A percentile compares a stretch with the other conserved stretches of the same genome.
Conservation (phyloP, 257 asterid species). For the Sherardia arvensis region DNA sequence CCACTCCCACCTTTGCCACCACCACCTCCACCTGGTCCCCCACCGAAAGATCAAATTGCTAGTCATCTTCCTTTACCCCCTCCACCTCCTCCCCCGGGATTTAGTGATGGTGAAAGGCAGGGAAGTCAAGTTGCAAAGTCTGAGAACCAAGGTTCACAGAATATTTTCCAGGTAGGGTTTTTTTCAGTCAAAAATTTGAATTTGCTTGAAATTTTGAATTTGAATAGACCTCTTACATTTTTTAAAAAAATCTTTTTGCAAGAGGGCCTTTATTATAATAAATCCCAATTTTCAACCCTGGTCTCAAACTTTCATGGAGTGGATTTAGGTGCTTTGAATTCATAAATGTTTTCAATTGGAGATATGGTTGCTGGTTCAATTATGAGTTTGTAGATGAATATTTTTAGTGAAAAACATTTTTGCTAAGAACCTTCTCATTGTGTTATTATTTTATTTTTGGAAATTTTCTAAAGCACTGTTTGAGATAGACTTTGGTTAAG, state of each 20-base stretch:
- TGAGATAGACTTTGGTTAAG: background rate
- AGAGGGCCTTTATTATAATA: no score
- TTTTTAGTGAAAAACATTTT: background rate
- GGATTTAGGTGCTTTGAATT: background rate
- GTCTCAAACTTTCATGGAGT: background rate
- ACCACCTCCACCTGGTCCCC: constrained; percentile 90
- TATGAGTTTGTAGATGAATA: no score
- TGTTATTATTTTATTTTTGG: background rate
- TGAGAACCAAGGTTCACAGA: constrained; percentile 42
- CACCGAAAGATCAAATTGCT: constrained; percentile 62
- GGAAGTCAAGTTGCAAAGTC: constrained; percentile 27
- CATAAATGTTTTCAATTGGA: background rate
- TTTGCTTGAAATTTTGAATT: background rate
- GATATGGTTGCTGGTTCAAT: background rate
- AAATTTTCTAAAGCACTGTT: background rate
- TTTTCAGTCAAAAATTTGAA: no score
- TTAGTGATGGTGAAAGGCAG: constrained; percentile 41
- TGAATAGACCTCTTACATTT: background rate
- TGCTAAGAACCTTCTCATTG: no score
- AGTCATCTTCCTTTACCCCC: constrained; percentile 46
- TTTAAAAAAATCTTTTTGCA: constrained; percentile 13
- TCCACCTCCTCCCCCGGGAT: constrained; percentile 48
- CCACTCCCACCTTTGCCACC: constrained; percentile 57
- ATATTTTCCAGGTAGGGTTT: constrained; percentile 60
- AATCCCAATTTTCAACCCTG: background rate